These are phyloP conservation scores for Phaeosphaeria sp. DNA, from an alignment of 2,329 filamentous ascomycete genomes.

Conservation along the genomic window DNA sequence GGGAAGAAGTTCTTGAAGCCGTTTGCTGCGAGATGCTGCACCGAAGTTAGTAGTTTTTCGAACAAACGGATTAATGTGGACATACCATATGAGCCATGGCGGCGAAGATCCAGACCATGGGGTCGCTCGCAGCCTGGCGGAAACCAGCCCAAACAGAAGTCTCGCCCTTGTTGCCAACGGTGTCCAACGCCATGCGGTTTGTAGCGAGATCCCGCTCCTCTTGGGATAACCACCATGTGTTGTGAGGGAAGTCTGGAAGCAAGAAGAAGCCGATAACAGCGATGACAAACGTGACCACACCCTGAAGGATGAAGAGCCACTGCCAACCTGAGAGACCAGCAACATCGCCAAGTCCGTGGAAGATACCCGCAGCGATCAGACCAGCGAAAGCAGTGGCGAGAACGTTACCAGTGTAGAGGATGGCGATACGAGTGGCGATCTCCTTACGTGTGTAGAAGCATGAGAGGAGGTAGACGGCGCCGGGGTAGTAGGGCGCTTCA, in stretches of 20 bases:
- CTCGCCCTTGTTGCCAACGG: slow-evolving; percentile 55
- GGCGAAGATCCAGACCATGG: slow-evolving; percentile 53
- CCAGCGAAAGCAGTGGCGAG: slow-evolving; percentile 53
- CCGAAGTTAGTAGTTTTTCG: neutral
- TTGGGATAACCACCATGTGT: slow-evolving; percentile 55
- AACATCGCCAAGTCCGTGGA: slow-evolving; percentile 32
- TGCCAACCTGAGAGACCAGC: slow-evolving; percentile 32
- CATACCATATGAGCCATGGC: slow-evolving; percentile 38
- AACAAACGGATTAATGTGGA: too few relatives aligned
- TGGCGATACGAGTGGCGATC: slow-evolving; percentile 60
- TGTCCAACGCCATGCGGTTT: slow-evolving; percentile 54
- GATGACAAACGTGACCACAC: slow-evolving; percentile 40
- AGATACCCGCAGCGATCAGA: slow-evolving; percentile 49
- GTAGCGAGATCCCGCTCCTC: slow-evolving; percentile 52
- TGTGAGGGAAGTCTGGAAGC: slow-evolving; percentile 48
- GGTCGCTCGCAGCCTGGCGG: slow-evolving; percentile 59
- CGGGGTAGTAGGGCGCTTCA: slow-evolving; percentile 50
- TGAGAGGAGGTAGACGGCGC: slow-evolving; percentile 46
- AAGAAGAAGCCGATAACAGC: slow-evolving; percentile 49
- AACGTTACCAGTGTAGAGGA: slow-evolving; percentile 50
- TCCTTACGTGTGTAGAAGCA: slow-evolving; percentile 49
- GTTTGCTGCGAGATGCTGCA: slow-evolving; percentile 27
- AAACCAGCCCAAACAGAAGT: slow-evolving; percentile 58
- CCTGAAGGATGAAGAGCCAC: slow-evolving; percentile 41
- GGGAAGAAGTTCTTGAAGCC: slow-evolving; percentile 57